phyloP scores from a whole-genome alignment of 1,284 basidiomycete genomes.

The Ustilago cynodontis region DNA sequence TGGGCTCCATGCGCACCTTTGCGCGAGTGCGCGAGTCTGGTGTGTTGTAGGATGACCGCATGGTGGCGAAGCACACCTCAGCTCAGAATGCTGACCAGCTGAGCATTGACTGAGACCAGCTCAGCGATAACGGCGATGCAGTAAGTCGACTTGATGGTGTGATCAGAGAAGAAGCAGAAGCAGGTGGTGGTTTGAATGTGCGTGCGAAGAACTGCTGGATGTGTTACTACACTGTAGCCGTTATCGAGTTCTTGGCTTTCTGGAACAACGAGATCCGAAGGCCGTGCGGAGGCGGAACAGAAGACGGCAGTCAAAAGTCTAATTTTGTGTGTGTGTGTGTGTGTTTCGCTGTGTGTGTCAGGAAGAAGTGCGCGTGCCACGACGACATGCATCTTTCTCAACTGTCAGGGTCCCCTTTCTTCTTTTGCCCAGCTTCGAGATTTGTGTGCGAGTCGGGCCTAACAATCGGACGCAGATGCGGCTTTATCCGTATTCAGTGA shows the following conservation, averaged over 20 bases:
- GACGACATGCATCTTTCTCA: neutral
- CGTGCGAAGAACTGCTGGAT: too few species aligned
- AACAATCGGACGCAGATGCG: neutral
- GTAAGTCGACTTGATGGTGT: neutral
- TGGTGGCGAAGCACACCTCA: conserved; percentile 5
- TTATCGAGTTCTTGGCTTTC: conserved; percentile 3
- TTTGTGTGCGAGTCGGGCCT: neutral
- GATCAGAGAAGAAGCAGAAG: neutral
- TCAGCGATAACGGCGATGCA: conserved; percentile 8
- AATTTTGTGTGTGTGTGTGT: neutral
- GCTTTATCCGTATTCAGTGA: neutral
- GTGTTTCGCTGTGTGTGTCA: neutral
- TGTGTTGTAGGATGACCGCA: conserved; percentile 29
- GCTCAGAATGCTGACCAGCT: neutral
- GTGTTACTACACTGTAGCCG: neutral
- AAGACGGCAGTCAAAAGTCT: conserved; percentile 1
- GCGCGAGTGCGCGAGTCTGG: conserved; percentile 43
- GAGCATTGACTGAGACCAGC: conserved; percentile 18
- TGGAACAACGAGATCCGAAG: neutral
- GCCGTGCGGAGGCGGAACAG: neutral
- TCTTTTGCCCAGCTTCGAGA: neutral
- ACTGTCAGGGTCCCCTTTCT: conserved; percentile 2
- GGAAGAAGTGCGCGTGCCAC: conserved; percentile 4
- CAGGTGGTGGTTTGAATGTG: neutral
- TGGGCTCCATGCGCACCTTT: conserved; percentile 41